Percentiles rank a stretch among this genome's conserved stretches.
Conservation (phyloP, 305 asterid genomes). For the Fraxinus baroniana region DNA sequence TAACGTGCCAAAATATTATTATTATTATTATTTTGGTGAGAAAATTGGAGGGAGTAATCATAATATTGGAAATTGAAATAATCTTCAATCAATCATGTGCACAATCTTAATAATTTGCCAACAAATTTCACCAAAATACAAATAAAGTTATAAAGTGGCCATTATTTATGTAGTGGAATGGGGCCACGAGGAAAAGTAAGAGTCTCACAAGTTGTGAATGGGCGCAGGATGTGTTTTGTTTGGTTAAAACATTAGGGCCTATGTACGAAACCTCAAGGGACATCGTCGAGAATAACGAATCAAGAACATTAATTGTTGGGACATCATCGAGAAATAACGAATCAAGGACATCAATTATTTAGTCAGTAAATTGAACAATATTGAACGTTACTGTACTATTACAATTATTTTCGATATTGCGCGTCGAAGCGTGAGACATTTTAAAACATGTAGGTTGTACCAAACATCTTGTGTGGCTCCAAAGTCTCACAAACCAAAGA, state of each 20-base stretch:
- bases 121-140: not conserved
- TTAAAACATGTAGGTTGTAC: not conserved
- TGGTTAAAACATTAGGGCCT: not conserved
- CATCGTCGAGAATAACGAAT: not conserved
- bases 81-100: not conserved
- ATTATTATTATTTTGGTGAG: not conserved
- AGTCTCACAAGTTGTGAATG: not conserved
- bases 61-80: not conserved
- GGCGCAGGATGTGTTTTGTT: not conserved
- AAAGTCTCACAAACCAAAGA: not conserved
- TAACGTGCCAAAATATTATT: not conserved
- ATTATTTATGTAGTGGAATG: not conserved
- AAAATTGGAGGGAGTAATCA: not conserved
- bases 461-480: slow-evolving; percentile 3
- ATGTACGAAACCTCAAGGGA: not conserved
- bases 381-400: not conserved
- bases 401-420: not conserved
- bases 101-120: not conserved
- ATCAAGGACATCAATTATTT: not conserved
- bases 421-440: not conserved
- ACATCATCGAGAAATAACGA: not conserved
- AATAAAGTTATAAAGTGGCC: not conserved
- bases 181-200: not conserved
- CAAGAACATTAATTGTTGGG: not conserved
- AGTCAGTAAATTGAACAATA: not conserved